These are phyloP conservation scores for Phytophthora sp. DNA, from an alignment of 352 stramenopile species.

Conservation along the genomic window DNA sequence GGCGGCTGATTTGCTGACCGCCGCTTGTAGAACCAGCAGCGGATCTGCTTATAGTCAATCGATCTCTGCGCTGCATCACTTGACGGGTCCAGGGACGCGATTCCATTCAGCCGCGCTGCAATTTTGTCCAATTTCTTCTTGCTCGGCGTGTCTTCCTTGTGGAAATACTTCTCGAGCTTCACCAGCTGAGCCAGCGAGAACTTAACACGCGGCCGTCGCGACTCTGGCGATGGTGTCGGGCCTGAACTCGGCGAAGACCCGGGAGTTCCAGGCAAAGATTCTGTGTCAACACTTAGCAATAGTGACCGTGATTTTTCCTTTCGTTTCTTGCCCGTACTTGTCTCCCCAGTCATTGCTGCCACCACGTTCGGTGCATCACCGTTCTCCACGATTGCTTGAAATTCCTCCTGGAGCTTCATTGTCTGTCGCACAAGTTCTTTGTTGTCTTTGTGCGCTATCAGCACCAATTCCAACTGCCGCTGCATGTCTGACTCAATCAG, in stretches of 20 bases:
- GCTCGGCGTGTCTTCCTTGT: constrained; percentile 83
- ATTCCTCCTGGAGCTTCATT: constrained; percentile 81
- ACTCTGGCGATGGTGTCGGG: constrained; percentile 71
- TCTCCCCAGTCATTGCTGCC: constrained; percentile 34
- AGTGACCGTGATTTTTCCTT: constrained; percentile 60
- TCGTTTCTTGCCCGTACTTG: constrained; percentile 36
- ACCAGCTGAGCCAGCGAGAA: constrained; percentile 80
- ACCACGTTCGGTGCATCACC: constrained; percentile 38
- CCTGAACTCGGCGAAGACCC: constrained; percentile 63
- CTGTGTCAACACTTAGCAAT: constrained; percentile 60
- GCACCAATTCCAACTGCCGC: constrained; percentile 73
- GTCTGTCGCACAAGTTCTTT: constrained; percentile 86
- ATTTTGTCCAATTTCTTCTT: constrained; percentile 85
- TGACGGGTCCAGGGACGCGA: constrained; percentile 54
- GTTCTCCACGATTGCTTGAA: constrained; percentile 75
- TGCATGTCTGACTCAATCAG: constrained; percentile 78
- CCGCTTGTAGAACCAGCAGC: constrained; percentile 90
- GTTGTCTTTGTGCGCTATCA: constrained; percentile 87
- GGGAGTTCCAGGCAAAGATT: constrained; percentile 60
- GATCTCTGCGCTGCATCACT: constrained; percentile 64
- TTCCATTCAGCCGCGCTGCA: constrained; percentile 73
- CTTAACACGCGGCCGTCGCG: constrained; percentile 71
- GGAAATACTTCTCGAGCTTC: constrained; percentile 83
- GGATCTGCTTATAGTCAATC: constrained; percentile 89
- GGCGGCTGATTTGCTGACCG: constrained; percentile 78